Base-by-base conservation (phyloP, 768 basidiomycete genomes). In the Porphyrellus cyaneotinctus region DNA sequence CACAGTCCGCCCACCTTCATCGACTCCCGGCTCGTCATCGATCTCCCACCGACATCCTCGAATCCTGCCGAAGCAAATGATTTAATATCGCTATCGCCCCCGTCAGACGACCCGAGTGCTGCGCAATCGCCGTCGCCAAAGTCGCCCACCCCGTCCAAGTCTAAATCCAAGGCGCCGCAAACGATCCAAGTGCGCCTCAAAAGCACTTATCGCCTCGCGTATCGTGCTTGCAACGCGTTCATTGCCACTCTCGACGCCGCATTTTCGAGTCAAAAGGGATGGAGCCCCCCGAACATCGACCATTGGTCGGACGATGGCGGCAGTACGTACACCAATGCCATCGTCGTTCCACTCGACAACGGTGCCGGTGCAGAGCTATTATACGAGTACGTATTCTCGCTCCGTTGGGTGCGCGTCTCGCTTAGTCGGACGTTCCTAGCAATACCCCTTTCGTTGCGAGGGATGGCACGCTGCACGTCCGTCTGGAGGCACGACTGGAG, bases 1-100 rank as follows among this genome's bases (percentile, higher is more conserved):
- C 71, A 79, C 47, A 84, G 83, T 52, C 76, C 82, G 0, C 78
- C 84, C 2, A 81, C 83, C 6, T 80, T 73, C 57, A 56, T 87
- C 33, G 77, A 85, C 58, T 78, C 80, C 1, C 73, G 73, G 4
- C 68, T 86, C 9, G 49, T 82, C 31, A 70, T 83, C 32, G 63
- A 69, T 0, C 68, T 74, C 20, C 72, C 69, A 20, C 61, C 56
- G 6, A 53, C 57, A 12, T 49, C 47, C 28, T 46, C 51, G 17
- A 41, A 20, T 35, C 10, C 28, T 4, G 18, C n/a, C 15, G 18
- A 13, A 33, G 1, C 33, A 31, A 51, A 32, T 12, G 56, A 53
- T 33, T 23, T 66, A 42, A 45, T 58, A 35, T 44, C 45, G 3
- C 15, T 61, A 5, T 53, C 57, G 1, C 44, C 59, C 11, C 22